Evolutionary conservation across 805 yeast genomes (phyloP).

Genomic region (Wickerhamomyces silvicola): DNA sequence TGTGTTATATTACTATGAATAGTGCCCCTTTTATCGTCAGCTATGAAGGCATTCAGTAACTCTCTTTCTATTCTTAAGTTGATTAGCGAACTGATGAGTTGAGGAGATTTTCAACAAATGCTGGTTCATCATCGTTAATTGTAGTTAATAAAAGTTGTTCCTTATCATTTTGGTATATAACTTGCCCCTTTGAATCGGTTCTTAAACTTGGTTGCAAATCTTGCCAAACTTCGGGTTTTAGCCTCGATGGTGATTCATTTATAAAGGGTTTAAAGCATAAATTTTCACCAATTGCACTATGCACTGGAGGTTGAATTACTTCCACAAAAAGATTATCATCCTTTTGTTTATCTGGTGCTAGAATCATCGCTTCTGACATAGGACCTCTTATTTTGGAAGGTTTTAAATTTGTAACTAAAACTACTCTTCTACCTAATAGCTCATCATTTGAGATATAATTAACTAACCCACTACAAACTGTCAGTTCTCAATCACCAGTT

Average conservation of each 20-base stretch:
- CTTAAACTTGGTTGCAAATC: slow-evolving; percentile 7
- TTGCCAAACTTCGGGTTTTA: slow-evolving; percentile 11
- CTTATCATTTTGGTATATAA: slow-evolving; percentile 5
- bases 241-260: slow-evolving; percentile 3
- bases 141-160: background rate
- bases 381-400: slow-evolving; percentile 60
- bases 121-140: background rate
- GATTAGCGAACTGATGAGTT: background rate
- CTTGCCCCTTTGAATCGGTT: slow-evolving; percentile 9
- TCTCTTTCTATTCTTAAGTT: too few species aligned
- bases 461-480: slow-evolving; percentile 58
- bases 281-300: slow-evolving; percentile 31
- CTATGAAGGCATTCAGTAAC: too few species aligned
- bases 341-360: slow-evolving; percentile 43
- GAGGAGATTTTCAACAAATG: background rate
- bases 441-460: slow-evolving; percentile 32
- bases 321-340: slow-evolving; percentile 29
- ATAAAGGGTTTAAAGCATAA: slow-evolving; percentile 30
- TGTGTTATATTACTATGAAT: too few species aligned
- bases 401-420: slow-evolving; percentile 52
- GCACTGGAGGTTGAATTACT: slow-evolving; percentile 39
- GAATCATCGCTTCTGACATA: slow-evolving; percentile 55
- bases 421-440: slow-evolving; percentile 37
- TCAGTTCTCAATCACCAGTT: slow-evolving; percentile 13
- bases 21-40: too few species aligned